Percentiles rank a stretch among this genome's conserved stretches.
Evolutionary conservation across 768 basidiomycete genomes (phyloP).

Genomic region (Mycena galericulata): DNA sequence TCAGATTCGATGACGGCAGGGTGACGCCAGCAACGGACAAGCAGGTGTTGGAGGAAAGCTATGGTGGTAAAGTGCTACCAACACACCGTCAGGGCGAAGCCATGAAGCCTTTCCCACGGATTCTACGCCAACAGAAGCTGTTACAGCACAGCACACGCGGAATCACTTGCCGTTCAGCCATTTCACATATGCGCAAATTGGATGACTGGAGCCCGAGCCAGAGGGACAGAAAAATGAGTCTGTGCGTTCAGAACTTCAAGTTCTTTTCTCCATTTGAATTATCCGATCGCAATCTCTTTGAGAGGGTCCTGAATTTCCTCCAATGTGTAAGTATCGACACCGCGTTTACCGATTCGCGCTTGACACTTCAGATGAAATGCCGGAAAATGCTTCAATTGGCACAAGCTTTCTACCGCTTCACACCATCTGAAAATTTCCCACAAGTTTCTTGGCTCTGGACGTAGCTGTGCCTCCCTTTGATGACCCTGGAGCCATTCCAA

Average conservation of each 20-base stretch:
- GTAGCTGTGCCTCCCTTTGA: background rate
- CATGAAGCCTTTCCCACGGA: too few relatives aligned
- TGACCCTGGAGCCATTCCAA: background rate
- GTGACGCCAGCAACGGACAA: conserved; percentile 98
- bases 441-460: conserved; percentile 1
- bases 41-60: conserved; percentile 98
- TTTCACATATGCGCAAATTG: too few relatives aligned
- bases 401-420: conserved; percentile 1
- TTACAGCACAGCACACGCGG: too few relatives aligned
- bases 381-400: conserved; percentile 1
- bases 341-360: background rate
- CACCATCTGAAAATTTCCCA: background rate
- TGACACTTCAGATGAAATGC: background rate
- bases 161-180: too few relatives aligned
- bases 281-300: too few relatives aligned
- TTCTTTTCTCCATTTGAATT: too few relatives aligned
- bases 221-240: too few relatives aligned
- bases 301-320: background rate
- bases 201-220: too few relatives aligned
- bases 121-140: too few relatives aligned
- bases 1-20: conserved; percentile 98
- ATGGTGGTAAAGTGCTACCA: conserved; percentile 91
- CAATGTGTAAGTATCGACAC: background rate
- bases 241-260: too few relatives aligned
- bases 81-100: too few relatives aligned